These are phyloP conservation scores for Asterochloris sp. DNA, from an alignment of 139 green algal genomes.

Conservation along the genomic window DNA sequence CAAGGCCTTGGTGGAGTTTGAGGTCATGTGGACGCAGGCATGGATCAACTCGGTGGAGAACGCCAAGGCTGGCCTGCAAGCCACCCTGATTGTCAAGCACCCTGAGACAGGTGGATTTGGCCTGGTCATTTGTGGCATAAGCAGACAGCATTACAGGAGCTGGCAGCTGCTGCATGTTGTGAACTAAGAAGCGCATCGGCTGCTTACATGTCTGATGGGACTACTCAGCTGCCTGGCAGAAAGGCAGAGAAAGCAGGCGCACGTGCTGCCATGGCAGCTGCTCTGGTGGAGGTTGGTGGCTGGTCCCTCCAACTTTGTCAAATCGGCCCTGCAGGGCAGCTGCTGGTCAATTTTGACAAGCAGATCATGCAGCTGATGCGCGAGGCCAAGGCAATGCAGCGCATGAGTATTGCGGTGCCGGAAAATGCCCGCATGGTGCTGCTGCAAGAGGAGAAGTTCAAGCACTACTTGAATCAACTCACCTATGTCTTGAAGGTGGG, in stretches of 20 bases:
- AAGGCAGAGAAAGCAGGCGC: not conserved
- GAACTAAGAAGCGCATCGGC: no score
- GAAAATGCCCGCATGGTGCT: slow-evolving; percentile 75
- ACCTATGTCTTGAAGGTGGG: slow-evolving; percentile 53
- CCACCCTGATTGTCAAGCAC: slow-evolving; percentile 81
- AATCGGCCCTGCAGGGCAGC: slow-evolving; percentile 21
- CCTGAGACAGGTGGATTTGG: slow-evolving; percentile 56
- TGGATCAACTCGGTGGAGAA: slow-evolving; percentile 58
- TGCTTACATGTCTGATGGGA: no score
- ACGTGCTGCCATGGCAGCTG: not conserved
- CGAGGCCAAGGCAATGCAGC: slow-evolving; percentile 87
- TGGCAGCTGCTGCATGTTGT: no score
- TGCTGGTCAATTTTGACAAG: slow-evolving; percentile 89
- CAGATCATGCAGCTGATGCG: slow-evolving; percentile 84
- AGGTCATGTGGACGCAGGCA: slow-evolving; percentile 79
- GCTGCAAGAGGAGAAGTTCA: slow-evolving; percentile 82
- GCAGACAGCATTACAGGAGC: no score
- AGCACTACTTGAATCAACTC: slow-evolving; percentile 84
- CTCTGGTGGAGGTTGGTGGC: not conserved
- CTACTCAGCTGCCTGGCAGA: not conserved
- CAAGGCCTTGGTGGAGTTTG: slow-evolving; percentile 89
- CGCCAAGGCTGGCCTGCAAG: slow-evolving; percentile 71
- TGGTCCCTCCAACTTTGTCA: not conserved
- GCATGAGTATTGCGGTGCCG: slow-evolving; percentile 78
- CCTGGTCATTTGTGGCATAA: no score